Evolutionary conservation across 352 stramenopile species (phyloP).

Genomic region (Phytophthora agathidicida): DNA sequence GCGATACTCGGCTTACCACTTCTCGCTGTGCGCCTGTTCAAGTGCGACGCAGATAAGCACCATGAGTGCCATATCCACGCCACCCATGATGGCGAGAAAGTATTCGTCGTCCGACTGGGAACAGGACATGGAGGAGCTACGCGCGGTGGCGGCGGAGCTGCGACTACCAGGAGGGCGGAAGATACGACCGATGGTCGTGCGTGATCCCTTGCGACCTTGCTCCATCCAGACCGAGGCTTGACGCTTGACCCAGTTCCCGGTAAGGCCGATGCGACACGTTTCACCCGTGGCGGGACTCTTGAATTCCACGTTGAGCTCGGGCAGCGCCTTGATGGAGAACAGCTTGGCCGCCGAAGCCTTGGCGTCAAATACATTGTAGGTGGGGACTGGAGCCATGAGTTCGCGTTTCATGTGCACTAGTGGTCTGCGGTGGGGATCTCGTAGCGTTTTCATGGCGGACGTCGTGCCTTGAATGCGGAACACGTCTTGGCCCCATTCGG

Average conservation of each 20-base stretch:
- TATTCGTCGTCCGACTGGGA: slow-evolving; percentile 36
- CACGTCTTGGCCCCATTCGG: slow-evolving; percentile 33
- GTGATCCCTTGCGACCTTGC: slow-evolving; percentile 23
- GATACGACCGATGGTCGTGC: slow-evolving; percentile 36
- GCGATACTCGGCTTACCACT: slow-evolving; percentile 18
- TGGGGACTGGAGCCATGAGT: slow-evolving; percentile 38
- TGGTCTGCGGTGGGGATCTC: slow-evolving; percentile 25
- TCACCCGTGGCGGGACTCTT: slow-evolving; percentile 26
- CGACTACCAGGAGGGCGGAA: slow-evolving; percentile 30
- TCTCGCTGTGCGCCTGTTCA: slow-evolving; percentile 36
- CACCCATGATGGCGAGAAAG: slow-evolving; percentile 38
- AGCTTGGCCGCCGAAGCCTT: slow-evolving; percentile 34
- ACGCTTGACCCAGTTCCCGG: slow-evolving; percentile 34
- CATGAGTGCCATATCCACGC: slow-evolving; percentile 49
- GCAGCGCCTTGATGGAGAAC: slow-evolving; percentile 44
- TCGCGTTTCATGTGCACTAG: slow-evolving; percentile 51
- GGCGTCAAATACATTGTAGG: slow-evolving; percentile 45
- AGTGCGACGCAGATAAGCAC: slow-evolving; percentile 52
- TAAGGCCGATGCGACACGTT: slow-evolving; percentile 39
- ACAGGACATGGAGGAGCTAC: slow-evolving; percentile 26
- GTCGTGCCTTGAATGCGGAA: slow-evolving; percentile 45
- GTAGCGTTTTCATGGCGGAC: slow-evolving; percentile 44
- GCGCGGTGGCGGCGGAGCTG: slow-evolving; percentile 25
- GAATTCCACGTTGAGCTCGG: slow-evolving; percentile 42
- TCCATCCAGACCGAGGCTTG: slow-evolving; percentile 48